Conservation (phyloP, 2,329 filamentous ascomycete species). For the Emydomyces testavorans region DNA sequence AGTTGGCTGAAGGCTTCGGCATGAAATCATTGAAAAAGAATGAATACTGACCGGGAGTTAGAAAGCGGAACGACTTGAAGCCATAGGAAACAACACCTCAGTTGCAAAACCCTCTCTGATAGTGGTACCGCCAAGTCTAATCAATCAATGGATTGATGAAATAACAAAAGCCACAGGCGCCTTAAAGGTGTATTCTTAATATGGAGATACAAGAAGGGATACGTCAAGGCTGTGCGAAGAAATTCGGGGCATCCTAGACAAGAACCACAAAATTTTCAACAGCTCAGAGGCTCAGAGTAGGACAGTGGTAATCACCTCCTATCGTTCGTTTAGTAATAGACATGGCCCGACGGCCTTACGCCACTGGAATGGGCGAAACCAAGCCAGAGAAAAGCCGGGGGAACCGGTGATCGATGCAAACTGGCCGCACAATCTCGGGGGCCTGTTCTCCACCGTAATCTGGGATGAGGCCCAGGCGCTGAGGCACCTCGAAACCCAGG, state of each 20-base stretch:
- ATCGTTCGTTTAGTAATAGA: not conserved
- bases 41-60: too few species aligned
- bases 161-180: not conserved
- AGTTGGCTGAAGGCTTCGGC: too few species aligned
- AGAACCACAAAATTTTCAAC: not conserved
- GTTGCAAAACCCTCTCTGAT: constrained; percentile 1
- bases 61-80: too few species aligned
- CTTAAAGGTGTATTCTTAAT: constrained; percentile 2
- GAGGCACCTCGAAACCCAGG: not conserved
- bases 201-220: not conserved
- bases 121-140: constrained; percentile 3
- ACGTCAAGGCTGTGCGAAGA: not conserved
- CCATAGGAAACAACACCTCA: too few species aligned
- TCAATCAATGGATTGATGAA: not conserved
- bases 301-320: not conserved
- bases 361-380: not conserved
- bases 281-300: not conserved
- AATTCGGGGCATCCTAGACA: not conserved
- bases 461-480: constrained; percentile 6
- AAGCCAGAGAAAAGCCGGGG: too few species aligned
- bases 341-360: not conserved
- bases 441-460: not conserved
- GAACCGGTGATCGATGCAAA: too few species aligned
- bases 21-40: too few species aligned
- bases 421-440: not conserved